Conservation (phyloP, 306 rosid genomes). For the Acmispon strigosus region DNA sequence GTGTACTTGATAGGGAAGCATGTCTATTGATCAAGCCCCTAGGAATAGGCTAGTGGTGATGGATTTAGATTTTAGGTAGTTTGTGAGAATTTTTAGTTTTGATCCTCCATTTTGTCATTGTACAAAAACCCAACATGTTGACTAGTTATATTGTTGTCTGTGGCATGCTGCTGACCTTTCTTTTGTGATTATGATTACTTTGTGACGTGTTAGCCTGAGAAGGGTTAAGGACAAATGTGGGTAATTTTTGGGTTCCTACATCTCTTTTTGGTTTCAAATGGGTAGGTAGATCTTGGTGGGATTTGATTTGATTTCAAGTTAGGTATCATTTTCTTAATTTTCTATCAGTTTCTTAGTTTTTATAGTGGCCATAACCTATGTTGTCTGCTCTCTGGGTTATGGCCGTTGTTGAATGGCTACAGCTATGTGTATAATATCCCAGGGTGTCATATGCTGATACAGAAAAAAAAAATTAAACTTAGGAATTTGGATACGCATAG, state of each 20-base stretch:
- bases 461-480: not conserved
- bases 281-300: constrained; percentile 6
- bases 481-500: not conserved
- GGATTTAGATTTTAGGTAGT: not conserved
- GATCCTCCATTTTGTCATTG: not conserved
- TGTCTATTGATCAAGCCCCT: not conserved
- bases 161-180: not conserved
- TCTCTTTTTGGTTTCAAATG: not conserved
- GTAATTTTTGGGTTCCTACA: not conserved
- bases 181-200: not conserved
- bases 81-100: not conserved
- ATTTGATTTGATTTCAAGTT: constrained; percentile 6
- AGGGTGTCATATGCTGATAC: not conserved
- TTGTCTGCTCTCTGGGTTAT: constrained; percentile 3
- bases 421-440: not conserved
- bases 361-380: not conserved
- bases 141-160: not conserved
- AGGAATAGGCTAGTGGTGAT: not conserved
- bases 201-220: constrained; percentile 10
- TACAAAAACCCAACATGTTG: not conserved
- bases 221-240: not conserved
- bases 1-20: not conserved
- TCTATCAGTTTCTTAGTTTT: not conserved
- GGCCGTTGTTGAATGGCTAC: not conserved
- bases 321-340: not conserved